phyloP scores from a whole-genome alignment of 2,329 filamentous ascomycete genomes.

The Neofusicoccum sp. region DNA sequence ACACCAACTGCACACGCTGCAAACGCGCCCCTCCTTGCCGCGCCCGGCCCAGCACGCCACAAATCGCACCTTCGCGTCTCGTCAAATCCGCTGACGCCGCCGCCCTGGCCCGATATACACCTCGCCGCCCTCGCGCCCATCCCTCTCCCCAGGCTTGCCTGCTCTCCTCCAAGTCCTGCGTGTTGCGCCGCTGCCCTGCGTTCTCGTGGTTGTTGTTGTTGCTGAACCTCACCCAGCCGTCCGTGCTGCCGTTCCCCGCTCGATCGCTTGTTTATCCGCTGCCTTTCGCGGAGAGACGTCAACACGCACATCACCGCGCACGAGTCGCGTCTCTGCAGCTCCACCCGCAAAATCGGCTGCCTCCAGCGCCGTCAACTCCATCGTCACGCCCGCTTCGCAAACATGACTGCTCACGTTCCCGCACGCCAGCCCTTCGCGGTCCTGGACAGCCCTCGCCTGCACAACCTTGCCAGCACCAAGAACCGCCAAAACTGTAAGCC shows the following conservation, averaged over 20 bases:
- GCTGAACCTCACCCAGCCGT: neutral
- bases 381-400: neutral
- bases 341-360: slow-evolving; percentile 7
- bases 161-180: slow-evolving; percentile 6
- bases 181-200: slow-evolving; percentile 6
- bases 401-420: slow-evolving; percentile 30
- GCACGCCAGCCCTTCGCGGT: slow-evolving; percentile 73
- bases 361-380: neutral
- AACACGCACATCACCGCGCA: slow-evolving; percentile 6
- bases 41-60: neutral
- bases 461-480: slow-evolving; percentile 71
- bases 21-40: slow-evolving; percentile 14
- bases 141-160: slow-evolving; percentile 3
- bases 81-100: neutral
- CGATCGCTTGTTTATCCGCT: slow-evolving; percentile 5
- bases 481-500: slow-evolving; percentile 66
- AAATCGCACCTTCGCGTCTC: slow-evolving; percentile 4
- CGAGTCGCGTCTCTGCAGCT: slow-evolving; percentile 3
- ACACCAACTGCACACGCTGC: slow-evolving; percentile 15
- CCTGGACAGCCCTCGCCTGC: slow-evolving; percentile 66
- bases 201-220: neutral
- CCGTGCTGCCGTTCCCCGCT: slow-evolving; percentile 2
- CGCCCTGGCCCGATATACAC: slow-evolving; percentile 14
- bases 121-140: slow-evolving; percentile 2
- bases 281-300: slow-evolving; percentile 6